Evolutionary conservation across 331 rosid genomes (phyloP).

Genomic region (Quercus lobata): DNA sequence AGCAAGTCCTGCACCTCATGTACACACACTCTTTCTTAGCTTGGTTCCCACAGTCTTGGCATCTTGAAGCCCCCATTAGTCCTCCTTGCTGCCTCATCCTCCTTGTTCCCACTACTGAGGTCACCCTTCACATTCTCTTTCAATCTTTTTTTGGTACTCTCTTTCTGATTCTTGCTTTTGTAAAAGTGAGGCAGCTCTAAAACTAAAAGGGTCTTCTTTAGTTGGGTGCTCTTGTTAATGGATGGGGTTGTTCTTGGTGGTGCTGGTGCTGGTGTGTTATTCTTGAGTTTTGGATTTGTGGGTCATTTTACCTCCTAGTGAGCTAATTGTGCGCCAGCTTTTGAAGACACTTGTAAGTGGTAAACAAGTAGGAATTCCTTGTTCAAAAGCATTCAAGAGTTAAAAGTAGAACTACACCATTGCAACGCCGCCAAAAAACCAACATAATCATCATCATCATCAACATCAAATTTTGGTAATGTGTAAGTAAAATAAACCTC

Average conservation of each 20-base stretch:
- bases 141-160: background rate
- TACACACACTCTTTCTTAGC: conserved; percentile 63
- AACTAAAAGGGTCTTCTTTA: background rate
- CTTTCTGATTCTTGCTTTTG: background rate
- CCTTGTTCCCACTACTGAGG: background rate
- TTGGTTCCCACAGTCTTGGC: conserved; percentile 79
- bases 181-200: background rate
- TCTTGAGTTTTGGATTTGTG: background rate
- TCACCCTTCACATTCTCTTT: background rate
- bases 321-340: background rate
- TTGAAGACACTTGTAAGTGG: background rate
- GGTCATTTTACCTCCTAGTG: background rate
- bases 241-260: background rate
- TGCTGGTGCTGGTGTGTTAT: background rate
- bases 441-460: background rate
- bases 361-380: background rate
- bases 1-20: conserved; percentile 68
- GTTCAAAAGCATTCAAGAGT: background rate
- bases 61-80: conserved; percentile 26
- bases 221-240: background rate
- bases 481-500: conserved; percentile 4
- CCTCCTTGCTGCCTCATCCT: conserved; percentile 18
- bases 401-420: conserved; percentile 1
- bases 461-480: conserved; percentile 18
- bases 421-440: conserved; percentile 11